Evolutionary conservation across 441 rosid genomes (phyloP).

Genomic region (Theobroma grandiflorum): DNA sequence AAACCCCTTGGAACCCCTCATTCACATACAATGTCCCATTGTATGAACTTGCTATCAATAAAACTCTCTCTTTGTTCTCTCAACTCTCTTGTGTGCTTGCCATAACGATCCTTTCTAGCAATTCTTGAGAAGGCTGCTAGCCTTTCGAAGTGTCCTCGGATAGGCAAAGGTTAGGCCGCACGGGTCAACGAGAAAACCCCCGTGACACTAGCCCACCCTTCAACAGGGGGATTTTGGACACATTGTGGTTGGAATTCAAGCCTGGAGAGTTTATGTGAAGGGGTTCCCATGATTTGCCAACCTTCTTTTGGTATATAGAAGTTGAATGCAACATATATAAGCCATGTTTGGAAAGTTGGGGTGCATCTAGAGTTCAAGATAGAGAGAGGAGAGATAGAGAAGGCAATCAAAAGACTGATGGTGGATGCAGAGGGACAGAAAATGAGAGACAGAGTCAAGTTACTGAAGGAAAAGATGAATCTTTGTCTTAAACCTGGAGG

Average conservation of each 20-base stretch:
- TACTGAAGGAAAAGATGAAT: slow-evolving; percentile 40
- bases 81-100: no score
- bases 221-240: slow-evolving; percentile 46
- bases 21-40: no score
- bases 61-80: no score
- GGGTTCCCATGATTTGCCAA: slow-evolving; percentile 58
- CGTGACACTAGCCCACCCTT: slow-evolving; percentile 43
- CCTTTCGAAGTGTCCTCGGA: no score
- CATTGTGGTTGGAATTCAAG: slow-evolving; percentile 51
- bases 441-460: slow-evolving; percentile 40
- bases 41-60: no score
- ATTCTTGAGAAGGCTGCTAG: no score
- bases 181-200: no score
- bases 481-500: slow-evolving; percentile 42
- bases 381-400: slow-evolving; percentile 47
- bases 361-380: slow-evolving; percentile 37
- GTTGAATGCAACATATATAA: slow-evolving; percentile 44
- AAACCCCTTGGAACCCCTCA: no score
- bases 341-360: slow-evolving; percentile 54
- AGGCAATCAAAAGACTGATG: slow-evolving; percentile 36
- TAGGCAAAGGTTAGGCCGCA: no score
- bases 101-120: no score
- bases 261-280: slow-evolving; percentile 54
- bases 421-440: slow-evolving; percentile 38
- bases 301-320: slow-evolving; percentile 53